Base-by-base conservation (phyloP, 768 basidiomycete genomes). In the Tulasnella sp. region DNA sequence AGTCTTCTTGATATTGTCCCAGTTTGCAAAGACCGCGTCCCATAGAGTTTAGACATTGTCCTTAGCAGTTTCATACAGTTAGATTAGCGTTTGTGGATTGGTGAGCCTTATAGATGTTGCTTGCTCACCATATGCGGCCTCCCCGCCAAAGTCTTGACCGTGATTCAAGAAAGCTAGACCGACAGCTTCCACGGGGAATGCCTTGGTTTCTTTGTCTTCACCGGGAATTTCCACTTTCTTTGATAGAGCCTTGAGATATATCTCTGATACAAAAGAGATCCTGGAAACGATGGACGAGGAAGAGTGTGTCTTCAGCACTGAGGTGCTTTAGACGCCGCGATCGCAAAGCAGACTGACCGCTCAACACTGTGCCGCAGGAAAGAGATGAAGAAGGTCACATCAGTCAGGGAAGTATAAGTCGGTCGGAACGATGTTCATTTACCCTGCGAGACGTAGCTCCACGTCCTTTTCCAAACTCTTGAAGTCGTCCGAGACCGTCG, bases 121-220 rank as follows among this genome's bases (percentile, higher is more conserved):
- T 26, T 11, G 77, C 81, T 44, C 73, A 88, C 90, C 91, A 77
- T 88, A 92, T 0, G 85, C 83, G 52, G 91, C 92, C 73, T 91
- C 89, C 0, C 86, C 85, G n/a, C 86, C 86, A 77, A 91, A 89
- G 77, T 93, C 87, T 75, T 92, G 90, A 16, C 93, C 93, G 77
- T 93, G 90, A 32, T 85, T 83, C 71, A 93, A 89, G 93, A 95
- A 94, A 62, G 92, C 90, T 69, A 92, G 84, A 0, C 94, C 94
- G 11, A 96, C 82, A 35, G 87, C 86, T 75, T 95, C 93, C 35
- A 92, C 82, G 0, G 90, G 86, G 12, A 92, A 80, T 40, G 91
- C 83, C 78, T 95, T 93, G 0, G 82, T 81, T 72, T 88, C 86
- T 14, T 59, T 59, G 17, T 87, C 87, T 2, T 87, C 80, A 0